Percentiles rank a stretch among this genome's conserved stretches.
phyloP scores from a whole-genome alignment of 164 flowering plant genomes.

The Pachysandra terminalis region DNA sequence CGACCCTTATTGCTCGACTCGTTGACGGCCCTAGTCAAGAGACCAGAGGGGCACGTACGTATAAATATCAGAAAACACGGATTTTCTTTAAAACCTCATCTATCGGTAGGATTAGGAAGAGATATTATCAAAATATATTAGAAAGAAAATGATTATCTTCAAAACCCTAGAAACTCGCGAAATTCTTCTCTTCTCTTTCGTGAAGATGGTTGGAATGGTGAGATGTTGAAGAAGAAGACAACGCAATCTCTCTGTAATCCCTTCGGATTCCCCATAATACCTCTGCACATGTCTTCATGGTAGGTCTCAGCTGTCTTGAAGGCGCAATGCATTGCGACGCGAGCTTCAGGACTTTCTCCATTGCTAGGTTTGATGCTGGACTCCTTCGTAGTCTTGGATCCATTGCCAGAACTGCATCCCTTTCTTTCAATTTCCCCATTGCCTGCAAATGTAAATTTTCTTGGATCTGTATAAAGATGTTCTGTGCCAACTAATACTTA shows the following conservation, averaged over 20 bases:
- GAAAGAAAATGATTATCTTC: no score
- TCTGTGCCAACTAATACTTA: no score
- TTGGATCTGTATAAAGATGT: no score
- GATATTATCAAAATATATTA: no score
- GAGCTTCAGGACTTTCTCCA: conserved; percentile 47
- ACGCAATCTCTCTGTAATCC: conserved; percentile 21
- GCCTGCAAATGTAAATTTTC: conserved; percentile 41
- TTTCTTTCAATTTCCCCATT: conserved; percentile 43
- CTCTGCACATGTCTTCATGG: conserved; percentile 66
- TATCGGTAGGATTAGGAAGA: no score
- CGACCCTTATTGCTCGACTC: no score
- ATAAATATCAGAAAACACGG: no score
- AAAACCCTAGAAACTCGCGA: no score
- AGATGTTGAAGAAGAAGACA: conserved; percentile 15
- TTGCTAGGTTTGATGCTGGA: conserved; percentile 43
- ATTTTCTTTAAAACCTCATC: no score
- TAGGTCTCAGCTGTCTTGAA: conserved; percentile 46
- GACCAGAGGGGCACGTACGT: no score
- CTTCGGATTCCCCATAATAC: conserved; percentile 57
- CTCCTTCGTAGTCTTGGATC: conserved; percentile 50
- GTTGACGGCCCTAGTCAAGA: no score
- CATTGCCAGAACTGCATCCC: conserved; percentile 51
- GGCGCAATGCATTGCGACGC: conserved; percentile 57
- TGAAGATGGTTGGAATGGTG: conserved; percentile 23
- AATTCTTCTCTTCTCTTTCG: conserved; percentile 9